Conservation (phyloP, 2,329 filamentous ascomycete genomes). For the Trichoderma breve region DNA sequence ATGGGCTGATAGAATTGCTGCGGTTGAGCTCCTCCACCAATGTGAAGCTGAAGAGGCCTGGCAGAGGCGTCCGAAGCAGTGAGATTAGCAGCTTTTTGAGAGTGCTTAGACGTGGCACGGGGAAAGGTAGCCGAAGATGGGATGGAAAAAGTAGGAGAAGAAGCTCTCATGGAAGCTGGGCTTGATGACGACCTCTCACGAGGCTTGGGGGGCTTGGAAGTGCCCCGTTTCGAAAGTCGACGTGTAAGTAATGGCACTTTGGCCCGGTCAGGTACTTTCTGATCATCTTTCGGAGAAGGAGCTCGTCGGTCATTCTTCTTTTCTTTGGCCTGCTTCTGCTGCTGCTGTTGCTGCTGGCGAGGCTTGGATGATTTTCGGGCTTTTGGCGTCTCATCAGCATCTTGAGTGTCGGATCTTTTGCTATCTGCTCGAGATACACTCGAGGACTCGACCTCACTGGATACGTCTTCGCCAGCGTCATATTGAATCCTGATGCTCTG, state of each 20-base stretch:
- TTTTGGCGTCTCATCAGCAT: slow-evolving; percentile 1
- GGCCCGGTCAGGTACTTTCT: background rate
- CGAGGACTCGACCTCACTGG: background rate
- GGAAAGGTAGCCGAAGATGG: slow-evolving; percentile 20
- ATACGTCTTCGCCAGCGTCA: slow-evolving; percentile 19
- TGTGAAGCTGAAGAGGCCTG: background rate
- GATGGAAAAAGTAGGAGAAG: slow-evolving; percentile 4
- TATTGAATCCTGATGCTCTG: slow-evolving; percentile 5
- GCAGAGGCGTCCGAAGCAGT: background rate
- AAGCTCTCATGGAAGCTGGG: background rate
- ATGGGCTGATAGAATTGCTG: slow-evolving; percentile 14
- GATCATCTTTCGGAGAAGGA: background rate
- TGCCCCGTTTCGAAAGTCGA: background rate
- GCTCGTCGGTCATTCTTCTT: background rate
- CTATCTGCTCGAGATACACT: background rate
- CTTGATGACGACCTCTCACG: slow-evolving; percentile 8
- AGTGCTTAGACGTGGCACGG: background rate
- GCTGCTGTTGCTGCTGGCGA: background rate
- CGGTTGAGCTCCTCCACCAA: background rate
- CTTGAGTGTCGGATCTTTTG: background rate
- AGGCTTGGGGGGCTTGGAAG: slow-evolving; percentile 1
- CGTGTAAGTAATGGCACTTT: background rate
- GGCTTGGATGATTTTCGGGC: background rate
- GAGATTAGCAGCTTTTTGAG: background rate
- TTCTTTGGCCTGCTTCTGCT: background rate